Base-by-base conservation (phyloP, 305 asterid genomes). In the Plantago lanceolata region DNA sequence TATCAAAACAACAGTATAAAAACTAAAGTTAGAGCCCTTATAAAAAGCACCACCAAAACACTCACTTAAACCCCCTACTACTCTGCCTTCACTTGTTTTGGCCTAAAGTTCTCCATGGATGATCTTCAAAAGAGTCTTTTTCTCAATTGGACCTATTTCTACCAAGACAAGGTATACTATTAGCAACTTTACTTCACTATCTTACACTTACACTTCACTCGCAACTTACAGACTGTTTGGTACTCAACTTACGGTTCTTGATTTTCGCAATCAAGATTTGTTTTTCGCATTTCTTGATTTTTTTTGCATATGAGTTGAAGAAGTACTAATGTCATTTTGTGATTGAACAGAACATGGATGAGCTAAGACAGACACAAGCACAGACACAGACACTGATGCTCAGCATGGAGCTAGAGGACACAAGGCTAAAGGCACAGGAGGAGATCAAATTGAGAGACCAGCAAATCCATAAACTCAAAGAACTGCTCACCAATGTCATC, bases 121-220 rank as follows among this genome's bases (percentile, higher is more conserved):
- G 75, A 61, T 70, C n/a, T n/a, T n/a, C 90, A 80, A 61, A 72
- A 78, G 55, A 76, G 62, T 74, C 75, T 78, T 63, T 81, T 75
- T 76, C 86, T 82, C 20, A 83, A 80, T 72, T 90, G 86, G 83
- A 48, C 88, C 54, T 76, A 65, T 70, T 76, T 74, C 83, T 74
- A 51, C 73, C 95, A 80, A 73, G 89, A 83, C 57, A 85, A 90
- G 96, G 96, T 90, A 13, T n/a, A n/a, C n/a, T n/a, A n/a, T n/a
- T n/a, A n/a, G 73, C 28, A 19, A 28, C 18, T n/a, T n/a, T n/a
- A n/a, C 6, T 21, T 2, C 16, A 59, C n/a, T 15, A 14, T 48
- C 54, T 48, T 19, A 12, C 54, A 44, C 54, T 62, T 29, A 40
- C 21, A 3, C 18, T 19, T 2, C 26, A n/a, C n/a, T n/a, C n/a